Evolutionary conservation across 2,329 filamentous ascomycete genomes (phyloP), one percentile per base, ranked within the genome.

Genomic region (Ceratocystis diversiconidia): DNA sequence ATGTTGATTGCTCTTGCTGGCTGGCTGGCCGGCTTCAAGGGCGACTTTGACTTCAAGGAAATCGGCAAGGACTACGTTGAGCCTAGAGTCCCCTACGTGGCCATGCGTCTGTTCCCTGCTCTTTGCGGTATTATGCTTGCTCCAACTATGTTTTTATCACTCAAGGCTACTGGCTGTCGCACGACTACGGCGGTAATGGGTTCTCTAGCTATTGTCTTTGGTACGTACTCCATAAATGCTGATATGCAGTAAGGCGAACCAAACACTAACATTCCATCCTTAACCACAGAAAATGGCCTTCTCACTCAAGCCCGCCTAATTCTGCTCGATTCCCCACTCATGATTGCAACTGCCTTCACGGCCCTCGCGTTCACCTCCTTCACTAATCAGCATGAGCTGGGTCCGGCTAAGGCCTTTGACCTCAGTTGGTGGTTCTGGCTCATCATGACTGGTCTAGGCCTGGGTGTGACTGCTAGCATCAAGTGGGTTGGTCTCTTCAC

Each of bases 401-500:
- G 94, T 22, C 92, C 92, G 8, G 79, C 84, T 17, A 89, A 91
- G 76, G 92, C 94, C 22, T 99, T 99, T 78, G 80, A 86, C 70
- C 83, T 88, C 7, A 87, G 85, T 72, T 99, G 94, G 94, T 99
- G 94, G 94, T 96, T 97, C 78, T 99, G 94, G 92, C 82, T 99
- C 65, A 81, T 82, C 66, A 85, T 90, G 73, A 95, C 89, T 57
- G 94, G 94, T 71, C 78, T 99, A 55, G 89, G 88, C 46, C 80
- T 99, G 62, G 94, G 94, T 69, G 87, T 92, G 62, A 97, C 94
- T 6, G 84, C 87, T 68, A 97, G 92, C 78, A 92, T 97, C 72
- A 99, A 99, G 79, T 99, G 94, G 94, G 94, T 99, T 73, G 94
- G 94, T 62, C 81, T 99, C 63, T 97, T 99, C 80, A 99, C 94